phyloP scores from a whole-genome alignment of 2,329 filamentous ascomycete species.

The Aspergillus glaucus region DNA sequence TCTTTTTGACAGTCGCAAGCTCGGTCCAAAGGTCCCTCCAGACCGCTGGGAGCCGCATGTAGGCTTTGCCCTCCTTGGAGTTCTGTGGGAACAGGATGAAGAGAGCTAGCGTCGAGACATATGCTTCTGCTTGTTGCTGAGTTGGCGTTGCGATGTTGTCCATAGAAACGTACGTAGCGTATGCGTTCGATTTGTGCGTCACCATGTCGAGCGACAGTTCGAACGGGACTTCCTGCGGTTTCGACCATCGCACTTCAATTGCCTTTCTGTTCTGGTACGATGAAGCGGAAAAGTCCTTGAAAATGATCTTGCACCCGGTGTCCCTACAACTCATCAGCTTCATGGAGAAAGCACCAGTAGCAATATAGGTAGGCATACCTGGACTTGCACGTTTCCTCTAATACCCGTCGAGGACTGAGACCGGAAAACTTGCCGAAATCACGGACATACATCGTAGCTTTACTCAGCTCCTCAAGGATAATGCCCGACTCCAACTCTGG shows the following conservation, averaged over 20 bases:
- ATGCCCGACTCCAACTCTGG: constrained; percentile 37
- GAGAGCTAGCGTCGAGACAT: constrained; percentile 71
- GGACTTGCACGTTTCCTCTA: constrained; percentile 84
- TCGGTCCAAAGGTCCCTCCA: constrained; percentile 88
- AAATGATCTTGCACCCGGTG: constrained; percentile 59
- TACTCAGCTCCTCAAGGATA: constrained; percentile 26
- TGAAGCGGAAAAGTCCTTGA: constrained; percentile 64
- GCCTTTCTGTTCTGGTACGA: constrained; percentile 71
- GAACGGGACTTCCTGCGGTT: constrained; percentile 54
- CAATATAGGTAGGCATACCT: constrained; percentile 45
- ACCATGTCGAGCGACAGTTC: constrained; percentile 38
- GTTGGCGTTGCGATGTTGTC: constrained; percentile 66
- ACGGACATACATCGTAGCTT: constrained; percentile 51
- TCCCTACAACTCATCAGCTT: constrained; percentile 51
- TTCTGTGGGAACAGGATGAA: constrained; percentile 75
- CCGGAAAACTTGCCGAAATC: constrained; percentile 83
- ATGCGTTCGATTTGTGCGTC: constrained; percentile 39
- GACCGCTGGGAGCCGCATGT: constrained; percentile 65
- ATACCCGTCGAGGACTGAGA: constrained; percentile 63
- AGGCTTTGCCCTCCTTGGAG: constrained; percentile 78
- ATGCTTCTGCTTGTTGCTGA: constrained; percentile 76
- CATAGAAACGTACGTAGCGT: constrained; percentile 63
- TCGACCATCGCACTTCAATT: constrained; percentile 72
- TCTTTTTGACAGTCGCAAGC: constrained; percentile 64
- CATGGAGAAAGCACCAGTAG: background rate